Base-by-base conservation (phyloP, 768 basidiomycete species). In the Collybiopsis confluens region DNA sequence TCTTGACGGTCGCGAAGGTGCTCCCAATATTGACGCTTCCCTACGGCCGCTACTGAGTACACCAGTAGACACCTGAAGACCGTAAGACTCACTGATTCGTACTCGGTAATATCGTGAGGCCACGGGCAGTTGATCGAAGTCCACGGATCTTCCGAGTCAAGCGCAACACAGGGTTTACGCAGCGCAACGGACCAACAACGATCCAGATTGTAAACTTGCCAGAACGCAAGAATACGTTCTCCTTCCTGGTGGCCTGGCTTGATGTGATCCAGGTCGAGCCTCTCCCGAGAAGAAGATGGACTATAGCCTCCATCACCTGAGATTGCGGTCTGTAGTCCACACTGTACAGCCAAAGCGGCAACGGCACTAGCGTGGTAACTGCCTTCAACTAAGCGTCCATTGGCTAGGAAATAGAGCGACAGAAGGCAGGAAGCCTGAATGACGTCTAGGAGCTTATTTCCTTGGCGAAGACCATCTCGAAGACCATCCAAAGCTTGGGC, bases 181-280 rank as follows among this genome's bases (percentile, higher is more conserved):
- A 90, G 75, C 9, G 82, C 79, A 4, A 85, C 82, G 20, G 88
- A 88, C 87, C 88, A 90, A 62, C 87, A 89, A 27, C 85, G 80
- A 67, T 92, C 90, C 58, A 91, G 72, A 61, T 82, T 81, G 67
- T 83, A 92, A 10, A 88, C 86, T 63, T 90, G 87, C 90, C 90
- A 92, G 60, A 92, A 92, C 0, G 88, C 77, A 36, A 84, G 66
- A 53, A 90, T 83, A 38, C 86, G 75, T 63, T 90, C 87, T 44
- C 84, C 86, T 42, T 85, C 83, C 58, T 83, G 81, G 45, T 84
- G 65, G 37, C 77, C 70, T 58, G 79, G 78, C 63, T 80, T 81
- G 1, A 80, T 70, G 2, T 82, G 85, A 42, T 82, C 82, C 45
- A 83, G 70, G 40, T 80, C 77, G 56, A 76, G 76, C 3, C 62